These are phyloP conservation scores for Trichoderma sp. DNA, from an alignment of 2,329 filamentous ascomycete genomes.

Conservation along the genomic window DNA sequence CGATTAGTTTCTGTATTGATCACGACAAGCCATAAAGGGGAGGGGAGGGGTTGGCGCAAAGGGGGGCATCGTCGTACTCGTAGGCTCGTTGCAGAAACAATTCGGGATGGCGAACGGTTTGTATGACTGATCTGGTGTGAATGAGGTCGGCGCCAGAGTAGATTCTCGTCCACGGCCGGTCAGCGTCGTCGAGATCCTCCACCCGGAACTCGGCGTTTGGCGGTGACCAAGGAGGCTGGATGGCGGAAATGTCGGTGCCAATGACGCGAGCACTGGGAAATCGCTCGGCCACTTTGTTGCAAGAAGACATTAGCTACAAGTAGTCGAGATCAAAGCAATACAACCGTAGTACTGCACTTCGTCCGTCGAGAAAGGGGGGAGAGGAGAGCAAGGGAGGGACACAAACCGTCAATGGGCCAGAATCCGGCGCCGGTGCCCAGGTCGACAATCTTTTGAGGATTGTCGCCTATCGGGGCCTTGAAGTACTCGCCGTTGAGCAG, in stretches of 20 bases:
- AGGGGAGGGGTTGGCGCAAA: not conserved
- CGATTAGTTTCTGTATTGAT: conserved; percentile 26
- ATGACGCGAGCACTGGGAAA: conserved; percentile 51
- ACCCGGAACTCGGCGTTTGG: conserved; percentile 58
- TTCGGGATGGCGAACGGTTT: conserved; percentile 54
- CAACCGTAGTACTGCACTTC: not conserved
- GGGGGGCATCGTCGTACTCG: conserved; percentile 36
- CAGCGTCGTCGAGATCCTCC: conserved; percentile 44
- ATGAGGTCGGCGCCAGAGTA: conserved; percentile 54
- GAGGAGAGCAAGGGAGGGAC: not conserved
- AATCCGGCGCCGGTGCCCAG: conserved; percentile 55
- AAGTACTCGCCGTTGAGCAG: conserved; percentile 48
- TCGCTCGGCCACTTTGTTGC: conserved; percentile 47
- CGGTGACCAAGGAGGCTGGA: conserved; percentile 53
- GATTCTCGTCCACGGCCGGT: conserved; percentile 41
- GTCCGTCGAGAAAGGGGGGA: too few relatives aligned
- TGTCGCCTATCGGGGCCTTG: conserved; percentile 48
- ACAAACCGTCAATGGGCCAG: conserved; percentile 58
- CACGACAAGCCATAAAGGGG: not conserved
- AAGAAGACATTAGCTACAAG: conserved; percentile 25
- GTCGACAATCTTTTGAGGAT: conserved; percentile 54
- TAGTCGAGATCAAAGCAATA: not conserved
- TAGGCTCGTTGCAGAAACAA: conserved; percentile 53
- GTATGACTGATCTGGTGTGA: conserved; percentile 55
- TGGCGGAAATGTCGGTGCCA: conserved; percentile 49